Evolutionary conservation across 2,329 filamentous ascomycete genomes (phyloP).

Genomic region (Orbilia quercus): DNA sequence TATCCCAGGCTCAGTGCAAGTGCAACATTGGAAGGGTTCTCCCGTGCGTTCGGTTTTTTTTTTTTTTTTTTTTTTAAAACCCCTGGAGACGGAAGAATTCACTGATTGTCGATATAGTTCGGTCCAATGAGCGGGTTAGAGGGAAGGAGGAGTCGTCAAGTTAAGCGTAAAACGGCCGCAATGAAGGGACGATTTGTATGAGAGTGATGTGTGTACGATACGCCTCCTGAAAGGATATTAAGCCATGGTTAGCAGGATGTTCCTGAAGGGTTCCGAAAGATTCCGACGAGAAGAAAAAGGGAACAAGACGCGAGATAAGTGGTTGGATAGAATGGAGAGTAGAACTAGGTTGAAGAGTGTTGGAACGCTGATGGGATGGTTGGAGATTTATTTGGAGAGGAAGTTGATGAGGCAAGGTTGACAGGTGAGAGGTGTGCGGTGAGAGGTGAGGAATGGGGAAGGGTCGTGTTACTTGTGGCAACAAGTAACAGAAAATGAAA

Average conservation of each 20-base stretch:
- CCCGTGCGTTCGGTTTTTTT: no score
- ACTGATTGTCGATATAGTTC: background rate
- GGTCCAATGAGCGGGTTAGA: background rate
- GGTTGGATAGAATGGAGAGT: constrained; percentile 33
- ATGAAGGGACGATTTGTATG: constrained; percentile 11
- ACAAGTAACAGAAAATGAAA: constrained; percentile 43
- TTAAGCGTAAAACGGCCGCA: background rate
- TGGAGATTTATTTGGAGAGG: constrained; percentile 1
- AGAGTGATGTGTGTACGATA: constrained; percentile 28
- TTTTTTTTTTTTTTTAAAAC: no score
- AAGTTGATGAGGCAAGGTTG: constrained; percentile 9
- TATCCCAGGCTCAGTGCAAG: constrained; percentile 40
- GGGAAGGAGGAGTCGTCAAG: background rate
- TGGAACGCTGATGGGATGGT: constrained; percentile 19
- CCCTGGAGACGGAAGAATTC: background rate
- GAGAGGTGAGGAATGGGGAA: constrained; percentile 40
- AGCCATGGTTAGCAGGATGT: constrained; percentile 51
- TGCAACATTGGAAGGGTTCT: constrained; percentile 44
- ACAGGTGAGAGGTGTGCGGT: no score
- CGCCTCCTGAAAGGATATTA: constrained; percentile 54
- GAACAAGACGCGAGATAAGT: constrained; percentile 26
- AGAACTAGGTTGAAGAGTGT: constrained; percentile 6
- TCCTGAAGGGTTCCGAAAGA: constrained; percentile 34
- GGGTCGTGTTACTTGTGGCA: constrained; percentile 44
- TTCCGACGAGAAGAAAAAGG: constrained; percentile 24